Evolutionary conservation across 1,139 yeast genomes (phyloP), one percentile per base, ranked within the genome.

Genomic region (Nakaseomyces nivariensis): DNA sequence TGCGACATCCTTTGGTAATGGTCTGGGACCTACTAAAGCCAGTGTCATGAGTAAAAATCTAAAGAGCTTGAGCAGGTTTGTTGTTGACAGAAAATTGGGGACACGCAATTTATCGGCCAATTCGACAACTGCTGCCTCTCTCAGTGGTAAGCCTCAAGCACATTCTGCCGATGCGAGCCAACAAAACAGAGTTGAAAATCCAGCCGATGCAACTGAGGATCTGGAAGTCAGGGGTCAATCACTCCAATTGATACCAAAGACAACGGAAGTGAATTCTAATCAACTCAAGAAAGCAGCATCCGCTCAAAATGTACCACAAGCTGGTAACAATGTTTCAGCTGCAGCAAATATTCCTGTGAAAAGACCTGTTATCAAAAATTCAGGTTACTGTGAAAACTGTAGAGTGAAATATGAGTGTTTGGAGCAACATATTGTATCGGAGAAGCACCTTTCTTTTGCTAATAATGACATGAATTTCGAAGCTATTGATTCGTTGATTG

Each of bases 381-480:
- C 78, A 47, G 95, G 95, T 0, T 88, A 86, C 67, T 92, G 98
- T 69, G 99, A 92, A 64, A 94, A 92, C 66, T 92, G 99, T 67
- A 76, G 94, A 34, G 87, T 85, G 56, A 84, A 85, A 63, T 92
- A 86, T 63, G 90, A 85, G 48, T 78, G 79, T 58, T 83, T 90
- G 62, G 85, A 81, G 32, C 87, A 79, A 50, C 99, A 92, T 63
- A 77, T 88, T 47, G 63, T 64, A 33, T 75, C 88, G 26, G 78
- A 78, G 46, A 79, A 84, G 58, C 99, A 94, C 66, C 74, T 86
- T 45, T 78, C 79, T 52, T 90, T 88, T 71, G 97, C 98, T 4
- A 70, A 74, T 49, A 81, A 85, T 59, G 80, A 79, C 58, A 67
- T 70, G 17, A 86, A 90, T 63, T 92, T 92, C 68, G 74, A 69